A percentile compares a stretch with the other conserved stretches of the same genome.
These are phyloP conservation scores for Calocybe gambosa DNA, from an alignment of 1,284 basidiomycete genomes.

Conservation along the genomic window DNA sequence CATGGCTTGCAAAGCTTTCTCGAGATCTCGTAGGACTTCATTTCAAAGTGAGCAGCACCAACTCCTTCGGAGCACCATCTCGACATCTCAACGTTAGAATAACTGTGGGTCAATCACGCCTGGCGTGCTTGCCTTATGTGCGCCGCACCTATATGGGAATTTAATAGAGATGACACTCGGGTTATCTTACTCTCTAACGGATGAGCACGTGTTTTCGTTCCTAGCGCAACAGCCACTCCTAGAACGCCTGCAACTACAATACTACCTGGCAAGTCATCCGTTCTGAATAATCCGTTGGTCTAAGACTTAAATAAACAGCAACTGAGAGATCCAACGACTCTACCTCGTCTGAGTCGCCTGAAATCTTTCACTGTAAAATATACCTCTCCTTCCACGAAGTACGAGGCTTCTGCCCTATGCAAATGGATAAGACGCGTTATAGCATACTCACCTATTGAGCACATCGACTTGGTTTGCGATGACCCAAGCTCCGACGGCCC, in stretches of 20 bases:
- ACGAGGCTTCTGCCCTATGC: slow-evolving; percentile 30
- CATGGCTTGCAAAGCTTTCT: slow-evolving; percentile 35
- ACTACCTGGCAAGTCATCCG: slow-evolving; percentile 38
- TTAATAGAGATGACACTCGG: slow-evolving; percentile 38
- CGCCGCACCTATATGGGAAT: slow-evolving; percentile 27
- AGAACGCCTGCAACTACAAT: slow-evolving; percentile 33
- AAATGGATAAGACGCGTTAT: slow-evolving; percentile 40
- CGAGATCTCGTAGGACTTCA: slow-evolving; percentile 31
- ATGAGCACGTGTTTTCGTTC: slow-evolving; percentile 43
- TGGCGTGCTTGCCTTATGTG: slow-evolving; percentile 39
- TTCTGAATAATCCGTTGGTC: background rate
- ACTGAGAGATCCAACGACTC: slow-evolving; percentile 28
- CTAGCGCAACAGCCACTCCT: slow-evolving; percentile 33
- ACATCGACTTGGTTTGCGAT: slow-evolving; percentile 28
- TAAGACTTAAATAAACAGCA: slow-evolving; percentile 29
- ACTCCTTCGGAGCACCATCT: background rate
- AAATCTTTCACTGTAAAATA: slow-evolving; percentile 35
- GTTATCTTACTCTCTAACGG: slow-evolving; percentile 47
- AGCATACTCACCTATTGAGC: slow-evolving; percentile 31
- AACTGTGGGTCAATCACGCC: slow-evolving; percentile 57
- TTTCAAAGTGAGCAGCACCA: slow-evolving; percentile 29
- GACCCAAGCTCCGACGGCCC: slow-evolving; percentile 17
- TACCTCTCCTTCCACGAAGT: slow-evolving; percentile 17
- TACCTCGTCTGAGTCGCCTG: slow-evolving; percentile 28
- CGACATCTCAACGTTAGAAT: slow-evolving; percentile 25